Evolutionary conservation across 1,139 yeast species (phyloP).

Genomic region (Kodamaea fungicola): DNA sequence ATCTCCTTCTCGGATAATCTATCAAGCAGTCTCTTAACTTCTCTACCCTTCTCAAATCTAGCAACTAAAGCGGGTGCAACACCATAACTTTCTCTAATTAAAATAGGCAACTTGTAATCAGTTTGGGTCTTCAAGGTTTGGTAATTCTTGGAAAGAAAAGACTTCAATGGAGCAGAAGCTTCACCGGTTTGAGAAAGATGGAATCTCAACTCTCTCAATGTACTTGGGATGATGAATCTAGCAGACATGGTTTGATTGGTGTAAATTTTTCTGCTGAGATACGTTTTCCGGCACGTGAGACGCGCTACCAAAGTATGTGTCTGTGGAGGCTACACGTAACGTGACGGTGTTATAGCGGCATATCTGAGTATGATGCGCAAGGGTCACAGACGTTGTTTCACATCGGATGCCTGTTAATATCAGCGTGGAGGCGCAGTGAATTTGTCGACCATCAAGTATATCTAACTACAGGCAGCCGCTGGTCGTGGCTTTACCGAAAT

Average conservation of each 20-base stretch:
- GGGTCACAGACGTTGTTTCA: too few relatives aligned
- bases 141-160: conserved; percentile 60
- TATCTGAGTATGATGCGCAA: too few relatives aligned
- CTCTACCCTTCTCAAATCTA: conserved; percentile 55
- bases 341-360: too few relatives aligned
- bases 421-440: too few relatives aligned
- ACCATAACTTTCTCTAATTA: conserved; percentile 74
- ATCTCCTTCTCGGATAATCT: conserved; percentile 45
- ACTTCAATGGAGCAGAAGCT: conserved; percentile 62
- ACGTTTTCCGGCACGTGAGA: not conserved
- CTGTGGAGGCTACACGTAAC: too few relatives aligned
- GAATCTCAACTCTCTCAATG: conserved; percentile 74
- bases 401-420: too few relatives aligned
- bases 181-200: conserved; percentile 76
- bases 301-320: too few relatives aligned
- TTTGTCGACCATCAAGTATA: too few relatives aligned
- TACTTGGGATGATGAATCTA: conserved; percentile 58
- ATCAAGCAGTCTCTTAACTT: conserved; percentile 39
- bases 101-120: conserved; percentile 53
- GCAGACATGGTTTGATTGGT: conserved; percentile 33
- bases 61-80: conserved; percentile 71
- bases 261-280: conserved; percentile 9
- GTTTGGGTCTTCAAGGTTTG: conserved; percentile 52
- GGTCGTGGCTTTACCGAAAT: too few relatives aligned
- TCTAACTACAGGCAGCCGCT: too few relatives aligned